Percentiles rank a stretch among this genome's conserved stretches.
These are phyloP conservation scores for Aquilaria malaccensis DNA, from an alignment of 345 rosid species.

Conservation along the genomic window DNA sequence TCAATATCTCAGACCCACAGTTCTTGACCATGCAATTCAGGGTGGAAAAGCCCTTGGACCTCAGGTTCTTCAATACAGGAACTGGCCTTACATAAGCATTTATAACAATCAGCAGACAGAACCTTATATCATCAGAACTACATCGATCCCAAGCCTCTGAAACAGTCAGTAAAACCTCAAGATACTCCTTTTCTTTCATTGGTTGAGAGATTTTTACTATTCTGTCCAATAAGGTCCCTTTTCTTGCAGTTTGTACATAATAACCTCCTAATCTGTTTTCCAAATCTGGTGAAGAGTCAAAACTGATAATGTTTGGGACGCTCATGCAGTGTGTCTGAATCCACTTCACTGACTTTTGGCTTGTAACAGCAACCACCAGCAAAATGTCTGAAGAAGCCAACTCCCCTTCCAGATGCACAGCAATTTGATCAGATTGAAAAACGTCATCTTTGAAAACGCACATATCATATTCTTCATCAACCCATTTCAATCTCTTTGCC, in stretches of 20 bases:
- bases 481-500: slow-evolving; percentile 84
- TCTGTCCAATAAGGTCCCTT: slow-evolving; percentile 26
- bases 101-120: slow-evolving; percentile 71
- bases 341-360: slow-evolving; percentile 54
- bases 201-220: slow-evolving; percentile 19
- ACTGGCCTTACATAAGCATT: slow-evolving; percentile 83
- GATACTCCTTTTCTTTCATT: slow-evolving; percentile 31
- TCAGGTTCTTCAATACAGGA: slow-evolving; percentile 63
- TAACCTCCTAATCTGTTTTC: slow-evolving; percentile 57
- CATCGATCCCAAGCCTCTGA: slow-evolving; percentile 80
- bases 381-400: slow-evolving; percentile 52
- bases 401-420: slow-evolving; percentile 30
- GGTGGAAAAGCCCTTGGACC: slow-evolving; percentile 88
- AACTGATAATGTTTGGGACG: slow-evolving; percentile 54
- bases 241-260: slow-evolving; percentile 25
- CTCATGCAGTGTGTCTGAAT: slow-evolving; percentile 31
- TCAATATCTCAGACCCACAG: slow-evolving; percentile 78
- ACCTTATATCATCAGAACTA: slow-evolving; percentile 85
- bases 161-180: slow-evolving; percentile 50
- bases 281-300: slow-evolving; percentile 45
- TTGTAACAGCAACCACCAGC: slow-evolving; percentile 47
- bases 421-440: slow-evolving; percentile 19
- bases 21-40: slow-evolving; percentile 76
- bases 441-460: slow-evolving; percentile 42
- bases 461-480: slow-evolving; percentile 74